Percentiles rank a stretch among this genome's conserved stretches.
Conservation (phyloP, 352 stramenopile species). For the Poterioochromonas sp. region DNA sequence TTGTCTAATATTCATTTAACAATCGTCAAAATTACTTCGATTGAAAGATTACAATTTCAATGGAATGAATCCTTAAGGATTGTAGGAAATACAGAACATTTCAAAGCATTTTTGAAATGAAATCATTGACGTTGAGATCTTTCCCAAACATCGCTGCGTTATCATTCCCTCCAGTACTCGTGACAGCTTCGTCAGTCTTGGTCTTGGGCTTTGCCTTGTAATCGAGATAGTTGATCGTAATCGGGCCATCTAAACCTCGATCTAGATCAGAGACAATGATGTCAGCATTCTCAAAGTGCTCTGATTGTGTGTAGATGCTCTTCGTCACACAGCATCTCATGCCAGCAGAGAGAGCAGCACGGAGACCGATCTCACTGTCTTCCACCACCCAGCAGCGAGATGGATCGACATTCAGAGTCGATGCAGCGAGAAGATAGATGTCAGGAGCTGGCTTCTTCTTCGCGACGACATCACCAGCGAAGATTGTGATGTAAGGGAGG, state of each 20-base stretch:
- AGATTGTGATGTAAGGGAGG: constrained; percentile 45
- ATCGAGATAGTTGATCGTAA: neutral
- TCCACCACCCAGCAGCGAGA: constrained; percentile 62
- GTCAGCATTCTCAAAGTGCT: constrained; percentile 38
- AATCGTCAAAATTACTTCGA: too few relatives aligned
- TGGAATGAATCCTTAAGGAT: too few relatives aligned
- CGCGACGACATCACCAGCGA: constrained; percentile 63
- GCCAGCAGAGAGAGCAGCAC: constrained; percentile 53
- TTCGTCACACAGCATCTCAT: constrained; percentile 53
- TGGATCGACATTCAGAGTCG: constrained; percentile 47
- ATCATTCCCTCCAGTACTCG: neutral
- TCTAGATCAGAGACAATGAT: neutral
- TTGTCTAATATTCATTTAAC: too few relatives aligned
- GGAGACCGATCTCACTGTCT: constrained; percentile 62
- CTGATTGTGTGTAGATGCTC: constrained; percentile 44
- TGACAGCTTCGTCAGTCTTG: too few relatives aligned
- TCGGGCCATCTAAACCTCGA: neutral
- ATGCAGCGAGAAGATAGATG: constrained; percentile 60
- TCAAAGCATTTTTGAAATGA: neutral
- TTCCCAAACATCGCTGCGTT: neutral
- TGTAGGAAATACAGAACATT: too few relatives aligned
- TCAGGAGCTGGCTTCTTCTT: constrained; percentile 65
- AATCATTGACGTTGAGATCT: neutral
- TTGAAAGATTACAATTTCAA: too few relatives aligned
- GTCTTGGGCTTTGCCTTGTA: neutral